Base-by-base conservation (phyloP, 768 basidiomycete species). In the Favolaschia claudopus region DNA sequence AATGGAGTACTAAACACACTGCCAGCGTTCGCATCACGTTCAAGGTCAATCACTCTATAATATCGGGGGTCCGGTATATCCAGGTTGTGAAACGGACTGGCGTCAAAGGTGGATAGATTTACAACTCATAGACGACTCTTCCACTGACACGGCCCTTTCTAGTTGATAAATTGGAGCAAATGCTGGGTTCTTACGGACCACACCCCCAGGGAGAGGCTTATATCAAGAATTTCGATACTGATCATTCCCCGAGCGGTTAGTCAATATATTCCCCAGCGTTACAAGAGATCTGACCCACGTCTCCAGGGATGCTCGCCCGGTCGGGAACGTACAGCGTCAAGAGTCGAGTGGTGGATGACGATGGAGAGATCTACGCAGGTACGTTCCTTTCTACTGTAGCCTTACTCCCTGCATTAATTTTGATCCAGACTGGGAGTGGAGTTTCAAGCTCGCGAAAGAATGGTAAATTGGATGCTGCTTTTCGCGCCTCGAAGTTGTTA, bases 121-220 rank as follows among this genome's bases (percentile, higher is more conserved):
- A 63, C 47, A 48, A 24, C 36, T 50, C 40, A 20, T 36, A n/a
- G n/a, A n/a, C n/a, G n/a, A n/a, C n/a, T n/a, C n/a, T n/a, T n/a
- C n/a, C n/a, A n/a, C n/a, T n/a, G n/a, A n/a, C n/a, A n/a, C n/a
- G n/a, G n/a, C n/a, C n/a, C n/a, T 31, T 52, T 25, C 12, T 69
- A 95, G 95, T 96, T 67, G 96, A 96, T 75, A 96, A 91, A 73
- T 72, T 93, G 67, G 94, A 96, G 70, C 85, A 91, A 66, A 98
- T 99, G 96, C 83, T 98, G 20, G 96, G 96, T 17, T 95, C 93
- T 4, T 97, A 95, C 72, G 91, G 93, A 3, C 92, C 94, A 17
- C 77, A 82, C 54, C 79, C 87, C n/a, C 65, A 78, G 2, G 86
- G 83, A 31, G 80, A 88, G 24, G 70, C 91, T 6, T 91, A 95